Evolutionary conservation across 129 eudicot genomes (phyloP), one percentile per base, ranked within the genome.

Genomic region (Lactuca sativa): DNA sequence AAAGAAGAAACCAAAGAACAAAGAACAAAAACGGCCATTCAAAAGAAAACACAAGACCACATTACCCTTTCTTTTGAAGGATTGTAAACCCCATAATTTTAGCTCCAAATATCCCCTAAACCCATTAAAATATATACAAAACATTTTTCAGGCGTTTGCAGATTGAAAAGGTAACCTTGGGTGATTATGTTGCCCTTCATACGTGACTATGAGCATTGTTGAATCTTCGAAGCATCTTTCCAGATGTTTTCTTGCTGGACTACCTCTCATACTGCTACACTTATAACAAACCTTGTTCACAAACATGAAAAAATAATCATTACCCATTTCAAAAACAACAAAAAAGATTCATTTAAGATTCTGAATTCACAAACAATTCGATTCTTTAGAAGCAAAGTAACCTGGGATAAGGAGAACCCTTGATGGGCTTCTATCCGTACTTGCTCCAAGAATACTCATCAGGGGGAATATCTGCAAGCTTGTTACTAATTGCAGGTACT

Each of bases 381-480:
- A 18, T 41, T 9, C 11, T 55, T 54, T 34, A 6, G 57, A 41
- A 74, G 17, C 48, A 36, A 67, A 17, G 54, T 89, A 95, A 95
- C 99, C 99, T 95, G 0, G 99, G 99, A 38, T 95, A 90, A 58
- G 99, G 99, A 70, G 99, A 95, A 18, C 99, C 99, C 82, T 95
- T 95, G 63, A 95, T 90, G 59, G 99, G 99, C 74, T 95, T 95
- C 72, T 95, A 97, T 21, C 99, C 99, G 53, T 95, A 95, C 62
- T 95, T 95, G 73, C 99, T 95, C 99, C 99, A 95, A 3, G 99
- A 95, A 73, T 95, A 90, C 72, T 95, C 99, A 75, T 95, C 99
- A 3, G 95, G 87, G 0, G 99, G 99, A 43, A 95, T 95, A 87
- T 95, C 99, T 13, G 99, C 99, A 49, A 95, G 86, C 85, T 95